phyloP scores from a whole-genome alignment of 305 asterid genomes.

The Nicotiana rustica region DNA sequence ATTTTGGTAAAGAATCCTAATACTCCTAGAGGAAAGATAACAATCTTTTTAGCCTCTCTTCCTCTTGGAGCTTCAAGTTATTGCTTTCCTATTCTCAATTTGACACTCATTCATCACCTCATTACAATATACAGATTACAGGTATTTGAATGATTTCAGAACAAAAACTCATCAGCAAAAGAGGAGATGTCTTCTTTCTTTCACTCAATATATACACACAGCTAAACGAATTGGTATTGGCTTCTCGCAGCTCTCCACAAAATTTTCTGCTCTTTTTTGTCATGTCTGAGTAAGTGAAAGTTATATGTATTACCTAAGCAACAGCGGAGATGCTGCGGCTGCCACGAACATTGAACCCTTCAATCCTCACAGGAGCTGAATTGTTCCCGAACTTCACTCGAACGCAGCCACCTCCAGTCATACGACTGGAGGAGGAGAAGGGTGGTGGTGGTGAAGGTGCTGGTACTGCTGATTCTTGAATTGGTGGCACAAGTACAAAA shows the following conservation, averaged over 20 bases:
- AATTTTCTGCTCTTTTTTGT: background rate
- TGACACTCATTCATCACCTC: conserved; percentile 29
- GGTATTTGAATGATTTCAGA: background rate
- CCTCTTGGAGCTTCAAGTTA: conserved; percentile 1
- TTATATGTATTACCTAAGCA: conserved; percentile 20
- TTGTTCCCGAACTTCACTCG: conserved; percentile 26
- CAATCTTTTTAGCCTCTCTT: background rate
- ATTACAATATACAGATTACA: background rate
- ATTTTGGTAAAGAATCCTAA: background rate
- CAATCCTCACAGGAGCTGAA: conserved; percentile 38
- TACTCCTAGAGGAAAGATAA: background rate
- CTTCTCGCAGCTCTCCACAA: background rate
- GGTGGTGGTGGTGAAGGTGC: conserved; percentile 19
- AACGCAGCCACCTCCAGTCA: conserved; percentile 26
- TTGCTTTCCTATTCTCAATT: conserved; percentile 21
- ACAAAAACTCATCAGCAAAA: conserved; percentile 24
- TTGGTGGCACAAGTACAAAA: conserved; percentile 8
- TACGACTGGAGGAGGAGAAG: background rate
- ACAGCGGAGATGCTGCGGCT: conserved; percentile 22
- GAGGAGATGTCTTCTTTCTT: background rate
- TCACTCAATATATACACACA: conserved; percentile 22
- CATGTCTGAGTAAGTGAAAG: background rate
- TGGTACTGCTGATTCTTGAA: background rate
- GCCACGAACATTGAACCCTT: conserved; percentile 38
- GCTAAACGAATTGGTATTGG: conserved; percentile 17